Conservation (phyloP, 108 stramenopile genomes). For the Nitzschia sp. region DNA sequence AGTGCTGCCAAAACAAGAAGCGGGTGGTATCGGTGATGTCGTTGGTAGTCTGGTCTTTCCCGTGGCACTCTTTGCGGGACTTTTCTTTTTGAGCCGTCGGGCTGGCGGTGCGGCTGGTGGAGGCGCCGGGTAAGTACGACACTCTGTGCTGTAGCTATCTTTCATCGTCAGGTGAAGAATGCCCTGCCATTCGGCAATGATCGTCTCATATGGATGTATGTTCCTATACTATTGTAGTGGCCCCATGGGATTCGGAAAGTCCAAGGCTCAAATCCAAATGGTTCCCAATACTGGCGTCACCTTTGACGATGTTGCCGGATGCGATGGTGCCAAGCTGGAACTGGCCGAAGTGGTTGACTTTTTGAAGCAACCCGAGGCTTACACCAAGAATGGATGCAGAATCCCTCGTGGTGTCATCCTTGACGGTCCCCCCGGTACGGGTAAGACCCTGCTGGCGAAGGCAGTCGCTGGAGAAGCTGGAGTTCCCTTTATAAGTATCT, state of each 20-base stretch:
- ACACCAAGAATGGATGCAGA: constrained; percentile 82
- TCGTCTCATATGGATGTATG: neutral
- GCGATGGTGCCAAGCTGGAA: constrained; percentile 94
- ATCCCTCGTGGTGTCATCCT: constrained; percentile 78
- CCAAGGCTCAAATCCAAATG: constrained; percentile 90
- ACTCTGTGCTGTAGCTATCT: no score
- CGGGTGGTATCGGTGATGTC: constrained; percentile 76
- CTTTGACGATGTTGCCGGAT: constrained; percentile 96
- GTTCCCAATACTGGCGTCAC: constrained; percentile 85
- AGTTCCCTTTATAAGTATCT: constrained; percentile 94
- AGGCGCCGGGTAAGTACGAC: constrained; percentile 61
- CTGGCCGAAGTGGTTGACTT: constrained; percentile 94
- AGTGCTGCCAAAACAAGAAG: constrained; percentile 78
- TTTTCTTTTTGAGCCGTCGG: constrained; percentile 92
- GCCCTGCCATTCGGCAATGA: no score
- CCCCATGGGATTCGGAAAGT: constrained; percentile 90
- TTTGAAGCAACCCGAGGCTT: constrained; percentile 86
- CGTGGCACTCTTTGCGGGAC: constrained; percentile 85
- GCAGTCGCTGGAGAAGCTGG: constrained; percentile 98
- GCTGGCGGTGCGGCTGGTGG: constrained; percentile 58
- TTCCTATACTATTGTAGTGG: constrained; percentile 44
- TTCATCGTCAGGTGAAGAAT: no score
- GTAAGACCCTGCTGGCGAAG: constrained; percentile 94
- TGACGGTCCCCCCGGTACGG: constrained; percentile 86
- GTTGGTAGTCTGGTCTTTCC: constrained; percentile 85